phyloP scores from a whole-genome alignment of 257 asterid species.

The Scutellaria galericulata region DNA sequence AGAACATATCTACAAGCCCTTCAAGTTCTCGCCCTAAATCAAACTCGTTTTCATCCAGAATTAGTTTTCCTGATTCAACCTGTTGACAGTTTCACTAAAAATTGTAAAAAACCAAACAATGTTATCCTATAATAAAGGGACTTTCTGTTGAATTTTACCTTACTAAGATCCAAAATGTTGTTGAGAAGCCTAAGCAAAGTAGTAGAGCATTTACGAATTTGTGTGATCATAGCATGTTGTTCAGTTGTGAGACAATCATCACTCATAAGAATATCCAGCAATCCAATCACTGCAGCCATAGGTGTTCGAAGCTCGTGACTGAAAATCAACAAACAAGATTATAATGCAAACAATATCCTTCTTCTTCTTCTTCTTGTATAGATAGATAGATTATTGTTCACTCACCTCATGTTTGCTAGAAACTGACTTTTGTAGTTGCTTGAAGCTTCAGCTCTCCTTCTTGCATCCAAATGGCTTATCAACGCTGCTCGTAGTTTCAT shows the following conservation, averaged over 20 bases:
- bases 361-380: background rate
- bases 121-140: too few relatives aligned
- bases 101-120: too few relatives aligned
- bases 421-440: conserved; percentile 93
- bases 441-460: conserved; percentile 94
- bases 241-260: conserved; percentile 82
- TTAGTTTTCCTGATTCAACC: conserved; percentile 95
- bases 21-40: conserved; percentile 92
- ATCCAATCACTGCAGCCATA: conserved; percentile 97
- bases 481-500: conserved; percentile 87
- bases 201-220: conserved; percentile 91
- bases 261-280: conserved; percentile 83
- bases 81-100: conserved; percentile 36
- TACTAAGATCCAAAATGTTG: conserved; percentile 93
- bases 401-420: conserved; percentile 93
- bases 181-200: conserved; percentile 87
- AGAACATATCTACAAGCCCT: conserved; percentile 92
- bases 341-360: background rate
- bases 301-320: conserved; percentile 97
- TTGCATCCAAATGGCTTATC: conserved; percentile 82
- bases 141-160: conserved; percentile 50
- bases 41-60: conserved; percentile 87
- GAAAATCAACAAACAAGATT: conserved; percentile 29
- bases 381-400: background rate
- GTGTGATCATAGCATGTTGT: conserved; percentile 75